phyloP scores from a whole-genome alignment of 2,329 filamentous ascomycete species.

The Penicillium oxalicum region DNA sequence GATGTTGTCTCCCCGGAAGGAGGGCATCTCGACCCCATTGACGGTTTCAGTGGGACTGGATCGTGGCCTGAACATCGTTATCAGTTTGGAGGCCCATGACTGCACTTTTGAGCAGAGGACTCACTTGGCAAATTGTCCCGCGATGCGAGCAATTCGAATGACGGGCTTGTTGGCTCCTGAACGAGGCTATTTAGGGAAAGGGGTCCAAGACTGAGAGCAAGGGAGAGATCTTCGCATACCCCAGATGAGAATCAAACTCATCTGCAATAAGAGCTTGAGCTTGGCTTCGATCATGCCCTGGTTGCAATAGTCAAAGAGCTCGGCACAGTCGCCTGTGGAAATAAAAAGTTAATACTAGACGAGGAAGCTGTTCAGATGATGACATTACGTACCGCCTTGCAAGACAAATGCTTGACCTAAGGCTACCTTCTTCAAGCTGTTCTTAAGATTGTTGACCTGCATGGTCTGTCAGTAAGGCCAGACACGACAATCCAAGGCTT shows the following conservation, averaged over 20 bases:
- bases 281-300: slow-evolving; percentile 87
- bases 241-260: slow-evolving; percentile 94
- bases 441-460: slow-evolving; percentile 68
- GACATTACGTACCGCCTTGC: slow-evolving; percentile 62
- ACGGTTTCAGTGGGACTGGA: slow-evolving; percentile 81
- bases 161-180: slow-evolving; percentile 64
- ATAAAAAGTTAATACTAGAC: neutral
- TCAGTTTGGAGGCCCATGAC: neutral
- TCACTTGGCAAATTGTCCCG: slow-evolving; percentile 88
- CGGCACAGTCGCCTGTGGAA: slow-evolving; percentile 67
- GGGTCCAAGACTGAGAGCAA: neutral
- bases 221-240: slow-evolving; percentile 39
- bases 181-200: neutral
- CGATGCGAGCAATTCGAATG: slow-evolving; percentile 91
- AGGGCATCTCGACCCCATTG: slow-evolving; percentile 73
- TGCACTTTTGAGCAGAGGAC: neutral
- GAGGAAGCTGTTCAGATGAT: too few relatives aligned
- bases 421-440: slow-evolving; percentile 76
- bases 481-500: too few relatives aligned
- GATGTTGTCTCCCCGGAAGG: slow-evolving; percentile 91
- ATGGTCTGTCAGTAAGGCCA: neutral
- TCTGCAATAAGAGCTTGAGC: slow-evolving; percentile 92
- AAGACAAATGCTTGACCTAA: slow-evolving; percentile 86
- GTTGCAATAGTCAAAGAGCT: slow-evolving; percentile 94
- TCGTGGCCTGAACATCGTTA: slow-evolving; percentile 50